A percentile compares a stretch with the other conserved stretches of the same genome.
Conservation (phyloP, 352 stramenopile genomes). For the Pythium monospermum region DNA sequence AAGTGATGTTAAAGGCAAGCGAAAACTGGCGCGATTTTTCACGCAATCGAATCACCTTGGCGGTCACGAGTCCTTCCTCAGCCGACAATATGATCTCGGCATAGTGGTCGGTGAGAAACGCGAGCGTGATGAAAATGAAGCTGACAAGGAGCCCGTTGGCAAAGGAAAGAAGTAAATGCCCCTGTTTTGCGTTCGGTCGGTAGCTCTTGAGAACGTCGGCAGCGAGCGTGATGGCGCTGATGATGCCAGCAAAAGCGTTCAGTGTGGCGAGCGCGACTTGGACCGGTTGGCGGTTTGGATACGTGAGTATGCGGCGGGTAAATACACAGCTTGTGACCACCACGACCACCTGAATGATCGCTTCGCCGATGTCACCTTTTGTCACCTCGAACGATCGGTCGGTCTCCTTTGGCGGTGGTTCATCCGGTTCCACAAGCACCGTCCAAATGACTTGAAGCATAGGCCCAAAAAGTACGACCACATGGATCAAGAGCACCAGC, state of each 20-base stretch:
- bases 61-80: conserved; percentile 7
- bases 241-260: conserved; percentile 4
- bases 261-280: conserved; percentile 23
- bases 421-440: conserved; percentile 13
- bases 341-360: conserved; percentile 15
- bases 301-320: conserved; percentile 13
- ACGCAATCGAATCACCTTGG: neutral
- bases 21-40: conserved; percentile 4
- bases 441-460: conserved; percentile 14
- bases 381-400: neutral
- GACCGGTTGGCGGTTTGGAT: conserved; percentile 17
- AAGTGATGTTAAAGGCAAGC: conserved; percentile 10
- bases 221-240: conserved; percentile 17
- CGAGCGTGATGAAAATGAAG: conserved; percentile 25
- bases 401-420: neutral
- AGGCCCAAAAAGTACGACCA: conserved; percentile 9
- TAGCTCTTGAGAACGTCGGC: conserved; percentile 21
- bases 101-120: conserved; percentile 33
- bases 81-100: conserved; percentile 12
- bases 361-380: conserved; percentile 3
- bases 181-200: neutral
- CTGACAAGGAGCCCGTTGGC: conserved; percentile 26
- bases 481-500: conserved; percentile 16
- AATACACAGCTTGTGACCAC: conserved; percentile 14
- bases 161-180: conserved; percentile 21